Evolutionary conservation across 352 stramenopile genomes (phyloP), one percentile per base, ranked within the genome.

Genomic region (Phytophthora tentaculata): DNA sequence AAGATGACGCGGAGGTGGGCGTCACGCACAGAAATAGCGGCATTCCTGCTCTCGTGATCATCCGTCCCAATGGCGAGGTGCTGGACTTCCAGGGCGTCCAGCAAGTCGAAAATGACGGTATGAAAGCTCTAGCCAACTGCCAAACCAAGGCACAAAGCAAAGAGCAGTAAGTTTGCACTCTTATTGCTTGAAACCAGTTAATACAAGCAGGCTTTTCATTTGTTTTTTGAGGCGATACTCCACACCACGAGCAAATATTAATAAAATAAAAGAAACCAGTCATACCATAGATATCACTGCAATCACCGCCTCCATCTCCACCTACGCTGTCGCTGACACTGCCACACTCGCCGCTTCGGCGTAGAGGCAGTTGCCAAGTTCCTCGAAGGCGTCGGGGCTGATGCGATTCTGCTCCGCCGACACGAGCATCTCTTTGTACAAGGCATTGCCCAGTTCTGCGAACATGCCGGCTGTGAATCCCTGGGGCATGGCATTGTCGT

Each of bases 401-500:
- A 90, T 84, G 6, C 64, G 69, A 45, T 79, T 78, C 61, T 78
- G 76, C 43, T 83, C 64, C 48, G 71, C 72, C 13, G 79, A 63
- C 41, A 69, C 65, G 17, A 83, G 48, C 81, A 93, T 94, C 50
- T 94, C 86, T 19, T 74, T 77, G 67, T 88, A 89, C 41, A 92
- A 64, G 23, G 77, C 83, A 58, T 90, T 79, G n/a, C 86, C 86
- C 19, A 94, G 61, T 45, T 76, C 73, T 8, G 68, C 67, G 57
- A 94, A 94, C 83, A 91, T 90, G 28, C 81, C 69, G 17, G 86
- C 65, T 26, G 84, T 88, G 62, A 94, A 94, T 14, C 86, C 86
- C 45, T 91, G 79, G 0, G 86, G 82, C 58, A 91, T 71, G 28
- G 51, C 76, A 32, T 76, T 64, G 24, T 75, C 51, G 50, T 71